These are phyloP conservation scores for Carex kokanica DNA, from an alignment of 176 grass and related monocot species.

Conservation along the genomic window DNA sequence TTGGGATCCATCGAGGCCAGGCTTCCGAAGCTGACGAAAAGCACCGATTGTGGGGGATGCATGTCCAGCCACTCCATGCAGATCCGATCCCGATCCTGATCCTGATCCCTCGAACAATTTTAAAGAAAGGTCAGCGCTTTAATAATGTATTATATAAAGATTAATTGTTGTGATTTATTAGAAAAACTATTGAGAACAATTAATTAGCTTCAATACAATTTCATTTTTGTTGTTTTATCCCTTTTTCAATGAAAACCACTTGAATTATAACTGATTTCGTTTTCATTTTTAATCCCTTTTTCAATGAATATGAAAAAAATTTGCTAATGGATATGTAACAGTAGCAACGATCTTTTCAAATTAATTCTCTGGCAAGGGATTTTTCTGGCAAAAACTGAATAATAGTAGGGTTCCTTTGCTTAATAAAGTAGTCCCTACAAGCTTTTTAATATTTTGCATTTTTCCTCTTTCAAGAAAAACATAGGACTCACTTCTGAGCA, in stretches of 20 bases:
- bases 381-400: background rate
- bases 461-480: too few species aligned
- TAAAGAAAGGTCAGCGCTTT: background rate
- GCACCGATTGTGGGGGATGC: slow-evolving; percentile 16
- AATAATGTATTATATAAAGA: background rate
- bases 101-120: background rate
- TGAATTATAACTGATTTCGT: too few species aligned
- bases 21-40: slow-evolving; percentile 46
- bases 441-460: too few species aligned
- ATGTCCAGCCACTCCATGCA: slow-evolving; percentile 35
- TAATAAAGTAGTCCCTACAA: too few species aligned
- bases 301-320: background rate
- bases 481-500: too few species aligned
- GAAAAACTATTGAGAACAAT: too few species aligned
- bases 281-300: too few species aligned
- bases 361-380: background rate
- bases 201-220: too few species aligned
- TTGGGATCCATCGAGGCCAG: slow-evolving; percentile 7
- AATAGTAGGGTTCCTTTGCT: background rate
- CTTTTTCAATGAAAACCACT: too few species aligned
- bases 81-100: background rate
- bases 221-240: too few species aligned
- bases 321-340: background rate
- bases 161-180: too few species aligned
- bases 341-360: background rate